phyloP scores from a whole-genome alignment of 73 alveolate species.

The Tetrahymena borealis region DNA sequence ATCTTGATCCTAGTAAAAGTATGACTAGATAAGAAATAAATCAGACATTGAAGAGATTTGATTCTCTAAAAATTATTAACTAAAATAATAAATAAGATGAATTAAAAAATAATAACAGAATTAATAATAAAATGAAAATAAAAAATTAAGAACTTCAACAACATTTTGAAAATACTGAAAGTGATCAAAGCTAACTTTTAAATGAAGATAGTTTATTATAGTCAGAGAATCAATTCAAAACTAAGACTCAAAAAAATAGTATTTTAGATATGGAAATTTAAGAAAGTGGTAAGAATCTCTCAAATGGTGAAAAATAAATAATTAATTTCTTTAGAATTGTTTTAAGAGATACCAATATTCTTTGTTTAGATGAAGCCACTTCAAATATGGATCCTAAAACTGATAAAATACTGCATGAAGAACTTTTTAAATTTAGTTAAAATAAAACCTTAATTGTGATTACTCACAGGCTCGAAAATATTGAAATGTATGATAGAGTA shows the following conservation, averaged over 20 bases:
- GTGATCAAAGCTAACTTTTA: too few relatives aligned
- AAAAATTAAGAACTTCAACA: too few relatives aligned
- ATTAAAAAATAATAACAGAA: conserved; percentile 37
- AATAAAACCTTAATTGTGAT: conserved; percentile 16
- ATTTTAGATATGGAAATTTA: conserved; percentile 14
- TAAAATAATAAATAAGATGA: conserved; percentile 3
- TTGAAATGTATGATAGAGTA: conserved; percentile 9
- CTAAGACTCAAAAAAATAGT: neutral
- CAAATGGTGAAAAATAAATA: conserved; percentile 68
- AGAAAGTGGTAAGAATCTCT: conserved; percentile 56
- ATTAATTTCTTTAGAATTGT: conserved; percentile 66
- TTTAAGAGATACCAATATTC: conserved; percentile 54
- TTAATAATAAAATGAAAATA: neutral
- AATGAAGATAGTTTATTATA: neutral
- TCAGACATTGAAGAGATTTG: conserved; percentile 22
- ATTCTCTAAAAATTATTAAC: conserved; percentile 16
- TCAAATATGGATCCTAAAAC: conserved; percentile 72
- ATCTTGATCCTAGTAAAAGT: conserved; percentile 63
- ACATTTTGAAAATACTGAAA: too few relatives aligned
- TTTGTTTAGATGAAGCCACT: conserved; percentile 74
- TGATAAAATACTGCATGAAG: conserved; percentile 48
- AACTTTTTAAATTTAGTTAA: conserved; percentile 12
- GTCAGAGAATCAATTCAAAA: neutral
- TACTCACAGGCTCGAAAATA: conserved; percentile 17
- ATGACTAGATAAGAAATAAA: conserved; percentile 29